Evolutionary conservation across 352 stramenopile genomes (phyloP).

Genomic region (Phytophthora litchii): DNA sequence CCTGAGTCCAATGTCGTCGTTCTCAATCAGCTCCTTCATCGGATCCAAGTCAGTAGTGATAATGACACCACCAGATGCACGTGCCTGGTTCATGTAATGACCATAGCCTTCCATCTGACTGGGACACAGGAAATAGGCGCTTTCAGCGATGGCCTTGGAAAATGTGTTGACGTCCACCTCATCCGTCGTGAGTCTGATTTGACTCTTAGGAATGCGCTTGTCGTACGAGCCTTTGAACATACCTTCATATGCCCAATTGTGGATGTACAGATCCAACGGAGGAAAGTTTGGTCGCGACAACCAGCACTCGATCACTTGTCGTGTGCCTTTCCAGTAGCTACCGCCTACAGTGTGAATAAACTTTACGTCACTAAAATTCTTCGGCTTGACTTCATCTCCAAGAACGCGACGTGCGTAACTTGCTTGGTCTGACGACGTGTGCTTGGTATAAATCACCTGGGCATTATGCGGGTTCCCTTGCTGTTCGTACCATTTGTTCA

Average conservation of each 20-base stretch:
- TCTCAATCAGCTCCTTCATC: constrained; percentile 63
- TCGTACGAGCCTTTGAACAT: constrained; percentile 42
- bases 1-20: constrained; percentile 45
- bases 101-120: constrained; percentile 69
- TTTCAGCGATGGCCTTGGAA: constrained; percentile 47
- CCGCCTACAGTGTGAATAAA: constrained; percentile 47
- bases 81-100: constrained; percentile 75
- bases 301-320: constrained; percentile 64
- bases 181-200: constrained; percentile 39
- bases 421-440: constrained; percentile 58
- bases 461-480: constrained; percentile 54
- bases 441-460: constrained; percentile 63
- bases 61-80: constrained; percentile 53
- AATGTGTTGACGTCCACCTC: constrained; percentile 42
- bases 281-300: constrained; percentile 51
- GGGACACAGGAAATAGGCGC: constrained; percentile 62
- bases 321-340: constrained; percentile 58
- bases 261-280: constrained; percentile 55
- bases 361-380: constrained; percentile 45
- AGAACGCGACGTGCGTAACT: constrained; percentile 38
- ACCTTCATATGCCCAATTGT: constrained; percentile 43
- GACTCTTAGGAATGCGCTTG: constrained; percentile 37
- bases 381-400: constrained; percentile 28
- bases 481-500: constrained; percentile 59
- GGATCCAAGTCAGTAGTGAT: constrained; percentile 56